Base-by-base conservation (phyloP, 2,329 filamentous ascomycete genomes). In the Colletotrichum sp. region DNA sequence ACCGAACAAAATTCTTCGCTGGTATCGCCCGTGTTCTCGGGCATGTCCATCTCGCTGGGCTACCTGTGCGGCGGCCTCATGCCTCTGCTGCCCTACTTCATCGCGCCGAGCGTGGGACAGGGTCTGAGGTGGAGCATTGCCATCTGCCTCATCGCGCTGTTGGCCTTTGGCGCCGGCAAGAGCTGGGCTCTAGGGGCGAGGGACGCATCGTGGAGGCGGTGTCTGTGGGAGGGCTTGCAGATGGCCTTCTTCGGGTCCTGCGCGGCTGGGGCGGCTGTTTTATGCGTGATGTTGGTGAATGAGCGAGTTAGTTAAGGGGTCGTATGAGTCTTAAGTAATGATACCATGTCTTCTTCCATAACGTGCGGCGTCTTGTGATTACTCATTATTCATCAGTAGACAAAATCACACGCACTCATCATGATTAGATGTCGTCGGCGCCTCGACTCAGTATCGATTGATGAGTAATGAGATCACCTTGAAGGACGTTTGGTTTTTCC, bases 51-150 rank as follows among this genome's bases (percentile, higher is more conserved):
- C 55, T 90, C 92, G 0, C 79, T 90, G 3, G 91, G 92, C 0
- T 94, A 94, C 79, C 87, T 93, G 43, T 82, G 92, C 3, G 92
- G 92, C 6, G 92, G 92, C 0, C 86, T 92, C 73, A 88, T 93
- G 32, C 92, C 92, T 0, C 83, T 94, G 13, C 82, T 92, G 28
- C 92, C 92, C 0, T 94, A 94, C 81, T 90, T 93, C 74, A 81
- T 83, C 0, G 82, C 82, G 0, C 21, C 77, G 4, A 84, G 81
- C 3, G 84, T 88, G 0, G 83, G 80, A 0, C 67, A 79, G 7
- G 87, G 84, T 2, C 82, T 94, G 32, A 86, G 86, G 16, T 90
- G 88, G 83, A 92, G 90, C 59, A 87, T 90, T 10, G 84, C 81
- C 1, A 82, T 92, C 5, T 92, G 92, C 82, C 82, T 90, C 2